Evolutionary conservation across 2,329 filamentous ascomycete genomes (phyloP).

Genomic region (Aspergillus melleus): DNA sequence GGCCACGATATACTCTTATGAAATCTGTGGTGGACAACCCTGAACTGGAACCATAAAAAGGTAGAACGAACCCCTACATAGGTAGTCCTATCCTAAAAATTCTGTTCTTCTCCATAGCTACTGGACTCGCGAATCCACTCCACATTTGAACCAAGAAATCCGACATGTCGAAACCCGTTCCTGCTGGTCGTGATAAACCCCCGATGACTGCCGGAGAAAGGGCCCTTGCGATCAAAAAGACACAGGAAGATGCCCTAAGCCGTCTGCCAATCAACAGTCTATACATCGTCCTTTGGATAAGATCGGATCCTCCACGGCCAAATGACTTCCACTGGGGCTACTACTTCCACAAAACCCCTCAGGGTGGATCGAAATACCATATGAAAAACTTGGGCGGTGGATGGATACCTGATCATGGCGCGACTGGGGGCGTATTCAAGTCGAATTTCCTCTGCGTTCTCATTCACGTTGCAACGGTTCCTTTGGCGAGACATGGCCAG

Average conservation of each 20-base stretch:
- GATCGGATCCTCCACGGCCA: conserved; percentile 20
- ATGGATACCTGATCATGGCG: conserved; percentile 21
- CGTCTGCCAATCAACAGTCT: conserved; percentile 8
- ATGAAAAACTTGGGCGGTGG: conserved; percentile 17
- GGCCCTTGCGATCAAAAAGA: neutral
- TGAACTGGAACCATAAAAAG: too few relatives aligned
- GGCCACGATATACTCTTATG: too few relatives aligned
- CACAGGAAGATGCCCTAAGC: neutral
- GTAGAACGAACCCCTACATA: too few relatives aligned
- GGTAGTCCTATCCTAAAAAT: too few relatives aligned
- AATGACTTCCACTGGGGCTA: conserved; percentile 32
- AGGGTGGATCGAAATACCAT: conserved; percentile 23
- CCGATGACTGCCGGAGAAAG: neutral
- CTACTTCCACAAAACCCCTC: conserved; percentile 20
- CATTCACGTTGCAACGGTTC: conserved; percentile 21
- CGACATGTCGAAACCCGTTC: too few relatives aligned
- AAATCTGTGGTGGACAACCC: too few relatives aligned
- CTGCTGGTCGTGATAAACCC: too few relatives aligned
- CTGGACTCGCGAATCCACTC: too few relatives aligned
- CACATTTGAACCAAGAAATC: too few relatives aligned
- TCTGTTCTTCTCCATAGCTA: too few relatives aligned
- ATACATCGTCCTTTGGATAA: conserved; percentile 26
- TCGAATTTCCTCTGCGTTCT: conserved; percentile 23
- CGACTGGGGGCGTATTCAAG: conserved; percentile 17
- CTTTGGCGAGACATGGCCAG: conserved; percentile 5